These are phyloP conservation scores for Trypanosoma lewisi DNA, from an alignment of 208 protist species.

Conservation along the genomic window DNA sequence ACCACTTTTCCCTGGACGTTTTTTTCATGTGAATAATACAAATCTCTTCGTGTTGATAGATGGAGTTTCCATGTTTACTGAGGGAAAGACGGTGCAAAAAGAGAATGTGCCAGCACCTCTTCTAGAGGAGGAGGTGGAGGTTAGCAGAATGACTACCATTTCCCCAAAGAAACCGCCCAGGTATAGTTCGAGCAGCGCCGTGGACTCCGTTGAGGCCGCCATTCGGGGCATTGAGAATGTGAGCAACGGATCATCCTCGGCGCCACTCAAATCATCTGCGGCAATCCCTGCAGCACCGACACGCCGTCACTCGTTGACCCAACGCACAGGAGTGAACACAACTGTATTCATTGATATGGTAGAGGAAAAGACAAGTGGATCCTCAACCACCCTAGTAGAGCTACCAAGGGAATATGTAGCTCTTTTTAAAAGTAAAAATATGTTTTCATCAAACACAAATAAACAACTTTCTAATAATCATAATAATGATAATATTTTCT, in stretches of 20 bases:
- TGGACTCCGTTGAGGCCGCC: conserved; percentile 73
- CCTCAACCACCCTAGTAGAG: conserved; percentile 2
- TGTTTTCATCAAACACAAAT: no score
- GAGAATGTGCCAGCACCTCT: conserved; percentile 43
- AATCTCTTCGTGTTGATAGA: conserved; percentile 88
- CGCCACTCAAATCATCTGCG: neutral
- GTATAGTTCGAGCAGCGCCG: conserved; percentile 6
- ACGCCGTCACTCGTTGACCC: neutral
- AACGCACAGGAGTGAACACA: neutral
- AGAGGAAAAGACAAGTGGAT: neutral
- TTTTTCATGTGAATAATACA: conserved; percentile 88
- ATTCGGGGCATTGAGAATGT: conserved; percentile 71
- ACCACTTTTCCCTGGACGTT: conserved; percentile 40
- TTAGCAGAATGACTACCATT: neutral
- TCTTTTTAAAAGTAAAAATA: conserved; percentile 23
- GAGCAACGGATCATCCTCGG: conserved; percentile 19
- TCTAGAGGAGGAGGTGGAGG: conserved; percentile 21
- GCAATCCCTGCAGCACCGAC: neutral
- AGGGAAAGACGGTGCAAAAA: conserved; percentile 74
- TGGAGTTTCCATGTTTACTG: conserved; percentile 85
- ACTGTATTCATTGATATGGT: neutral
- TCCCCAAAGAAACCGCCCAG: neutral
- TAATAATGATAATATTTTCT: no score
- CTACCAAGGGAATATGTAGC: conserved; percentile 30
- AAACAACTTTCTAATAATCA: no score